Evolutionary conservation across 2,329 filamentous ascomycete species (phyloP).

Genomic region (Cladosporium cucumerinum): DNA sequence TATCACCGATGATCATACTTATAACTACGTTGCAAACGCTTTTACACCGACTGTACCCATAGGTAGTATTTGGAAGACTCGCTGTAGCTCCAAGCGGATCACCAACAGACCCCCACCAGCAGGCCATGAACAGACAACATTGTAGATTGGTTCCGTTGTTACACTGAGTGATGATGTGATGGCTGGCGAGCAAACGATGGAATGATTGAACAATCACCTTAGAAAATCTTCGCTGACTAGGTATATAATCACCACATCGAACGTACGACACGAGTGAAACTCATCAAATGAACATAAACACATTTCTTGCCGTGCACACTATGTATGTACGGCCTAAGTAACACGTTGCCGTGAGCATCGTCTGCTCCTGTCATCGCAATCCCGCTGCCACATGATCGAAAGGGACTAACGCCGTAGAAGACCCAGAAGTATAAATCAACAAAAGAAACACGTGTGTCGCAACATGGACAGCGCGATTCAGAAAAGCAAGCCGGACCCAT

Average conservation of each 20-base stretch:
- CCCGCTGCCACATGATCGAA: constrained; percentile 13
- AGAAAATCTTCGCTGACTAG: background rate
- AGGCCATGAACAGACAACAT: background rate
- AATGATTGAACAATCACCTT: background rate
- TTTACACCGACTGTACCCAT: too few species aligned
- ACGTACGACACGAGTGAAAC: background rate
- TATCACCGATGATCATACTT: too few species aligned
- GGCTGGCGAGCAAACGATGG: too few species aligned
- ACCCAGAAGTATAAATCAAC: constrained; percentile 1
- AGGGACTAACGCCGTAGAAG: constrained; percentile 3
- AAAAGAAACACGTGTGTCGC: constrained; percentile 6
- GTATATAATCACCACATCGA: background rate
- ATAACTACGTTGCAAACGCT: background rate
- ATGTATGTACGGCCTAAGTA: constrained; percentile 15
- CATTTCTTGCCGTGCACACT: constrained; percentile 8
- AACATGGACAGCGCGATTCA: constrained; percentile 11
- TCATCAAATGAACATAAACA: constrained; percentile 16
- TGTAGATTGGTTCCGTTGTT: background rate
- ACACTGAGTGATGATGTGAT: background rate
- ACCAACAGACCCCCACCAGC: too few species aligned
- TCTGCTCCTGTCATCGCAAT: constrained; percentile 18
- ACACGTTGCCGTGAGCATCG: constrained; percentile 11
- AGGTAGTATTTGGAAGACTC: background rate
- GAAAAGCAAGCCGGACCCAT: constrained; percentile 3
- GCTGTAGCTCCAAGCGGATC: background rate